Conservation (phyloP, 441 rosid genomes). For the Erodium trifolium region DNA sequence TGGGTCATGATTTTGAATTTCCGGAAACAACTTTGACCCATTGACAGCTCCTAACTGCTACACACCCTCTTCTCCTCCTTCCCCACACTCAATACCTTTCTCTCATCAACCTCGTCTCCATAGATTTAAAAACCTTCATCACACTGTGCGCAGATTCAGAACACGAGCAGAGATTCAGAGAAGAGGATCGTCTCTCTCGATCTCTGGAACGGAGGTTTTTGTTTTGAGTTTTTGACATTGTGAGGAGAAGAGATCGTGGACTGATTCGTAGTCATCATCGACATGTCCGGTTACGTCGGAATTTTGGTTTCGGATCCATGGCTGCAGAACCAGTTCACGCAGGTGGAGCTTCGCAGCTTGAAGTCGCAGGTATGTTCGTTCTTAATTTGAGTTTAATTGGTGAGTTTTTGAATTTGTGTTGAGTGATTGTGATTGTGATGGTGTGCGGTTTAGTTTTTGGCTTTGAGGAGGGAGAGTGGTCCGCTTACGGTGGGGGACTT, state of each 20-base stretch:
- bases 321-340: conserved; percentile 99
- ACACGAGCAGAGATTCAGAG: background rate
- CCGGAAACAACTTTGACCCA: background rate
- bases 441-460: conserved; percentile 43
- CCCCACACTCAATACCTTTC: background rate
- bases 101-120: background rate
- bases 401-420: background rate
- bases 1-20: background rate
- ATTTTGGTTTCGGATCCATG: conserved; percentile 90
- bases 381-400: conserved; percentile 3
- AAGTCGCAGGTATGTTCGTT: conserved; percentile 58
- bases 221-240: background rate
- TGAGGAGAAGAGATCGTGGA: background rate
- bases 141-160: background rate
- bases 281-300: conserved; percentile 45
- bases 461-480: conserved; percentile 89
- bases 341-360: conserved; percentile 87
- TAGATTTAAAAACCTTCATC: background rate
- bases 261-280: background rate
- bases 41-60: background rate
- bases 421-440: background rate
- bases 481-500: conserved; percentile 73
- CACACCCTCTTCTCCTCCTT: background rate
- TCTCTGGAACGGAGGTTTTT: background rate
- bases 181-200: conserved; percentile 5